These are phyloP conservation scores for Starmerella geochares DNA, from an alignment of 805 yeast species.

Conservation along the genomic window DNA sequence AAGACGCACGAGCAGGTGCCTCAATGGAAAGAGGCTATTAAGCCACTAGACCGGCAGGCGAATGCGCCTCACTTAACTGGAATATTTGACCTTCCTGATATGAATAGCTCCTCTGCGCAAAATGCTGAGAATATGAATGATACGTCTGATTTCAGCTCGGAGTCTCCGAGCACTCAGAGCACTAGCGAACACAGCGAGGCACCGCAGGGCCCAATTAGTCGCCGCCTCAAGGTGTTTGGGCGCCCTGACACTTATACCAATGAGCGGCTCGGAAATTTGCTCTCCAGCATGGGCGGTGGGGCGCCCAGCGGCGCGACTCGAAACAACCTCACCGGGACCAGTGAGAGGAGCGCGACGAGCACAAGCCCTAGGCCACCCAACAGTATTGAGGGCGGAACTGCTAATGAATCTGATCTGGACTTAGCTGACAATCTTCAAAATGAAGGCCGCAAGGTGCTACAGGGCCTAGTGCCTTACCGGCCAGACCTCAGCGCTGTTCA, in stretches of 20 bases:
- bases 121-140: not conserved
- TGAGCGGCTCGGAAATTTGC: slow-evolving; percentile 23
- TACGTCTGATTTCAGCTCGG: slow-evolving; percentile 3
- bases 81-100: slow-evolving; percentile 5
- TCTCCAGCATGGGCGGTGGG: slow-evolving; percentile 19
- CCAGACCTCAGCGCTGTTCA: slow-evolving; percentile 13
- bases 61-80: slow-evolving; percentile 9
- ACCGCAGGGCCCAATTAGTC: slow-evolving; percentile 12
- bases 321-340: too few species aligned
- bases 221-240: slow-evolving; percentile 25
- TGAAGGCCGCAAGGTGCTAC: slow-evolving; percentile 20
- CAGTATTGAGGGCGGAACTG: not conserved
- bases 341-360: not conserved
- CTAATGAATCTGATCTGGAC: slow-evolving; percentile 18
- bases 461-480: slow-evolving; percentile 17
- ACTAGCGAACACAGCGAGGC: slow-evolving; percentile 4
- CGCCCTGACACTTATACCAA: slow-evolving; percentile 26
- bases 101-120: not conserved
- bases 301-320: not conserved
- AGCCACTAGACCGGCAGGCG: not conserved
- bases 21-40: slow-evolving; percentile 21
- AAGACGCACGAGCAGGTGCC: slow-evolving; percentile 6
- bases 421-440: slow-evolving; percentile 14
- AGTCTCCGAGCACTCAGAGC: slow-evolving; percentile 1
- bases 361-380: not conserved